Base-by-base conservation (phyloP, 2,329 filamentous ascomycete species). In the Calonectria multiphialidica region DNA sequence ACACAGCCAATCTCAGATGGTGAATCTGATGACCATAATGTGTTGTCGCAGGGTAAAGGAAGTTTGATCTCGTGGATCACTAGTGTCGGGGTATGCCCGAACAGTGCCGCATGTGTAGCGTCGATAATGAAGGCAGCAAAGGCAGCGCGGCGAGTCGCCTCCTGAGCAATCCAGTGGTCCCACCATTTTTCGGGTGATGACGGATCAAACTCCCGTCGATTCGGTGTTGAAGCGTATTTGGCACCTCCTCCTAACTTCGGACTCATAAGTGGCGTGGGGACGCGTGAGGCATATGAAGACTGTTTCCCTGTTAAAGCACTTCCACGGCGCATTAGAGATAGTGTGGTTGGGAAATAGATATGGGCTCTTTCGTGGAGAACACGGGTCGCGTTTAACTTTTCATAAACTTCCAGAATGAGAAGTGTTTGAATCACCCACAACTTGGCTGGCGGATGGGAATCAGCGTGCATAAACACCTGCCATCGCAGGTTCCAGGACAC, bases 151-250 rank as follows among this genome's bases (percentile, higher is more conserved):
- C 79, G 78, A 2, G 79, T 80, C 4, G 79, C 79, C 72, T 80
- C 79, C 59, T 80, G 79, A 2, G 77, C 79, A 47, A 80, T 80
- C 79, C 79, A 80, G 42, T 80, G 78, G 62, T 80, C 78, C 79
- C 79, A 80, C 79, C 79, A 80, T 23, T 75, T 78, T 16, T 80
- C 79, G 6, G 78, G 79, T 13, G 61, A 75, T 0, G 55, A 73
- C 3, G 75, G 72, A 33, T 79, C 73, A 30, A 78, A 79, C 3
- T 66, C 71, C 18, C 69, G 72, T 5, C 72, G 70, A 18, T 70
- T 72, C 13, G 77, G 30, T 9, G 62, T 45, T 2, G 71, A 71
- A 12, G 73, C 68, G 1, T 77, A 50, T 44, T 57, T 77, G 2
- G 71, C 35, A 21, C 23, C 40, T 23, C 71, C 64, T 2, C 72